Percentiles rank a stretch among this genome's conserved stretches.
Evolutionary conservation across 495 filamentous ascomycete species (phyloP).

Genomic region (Tuber magnatum): DNA sequence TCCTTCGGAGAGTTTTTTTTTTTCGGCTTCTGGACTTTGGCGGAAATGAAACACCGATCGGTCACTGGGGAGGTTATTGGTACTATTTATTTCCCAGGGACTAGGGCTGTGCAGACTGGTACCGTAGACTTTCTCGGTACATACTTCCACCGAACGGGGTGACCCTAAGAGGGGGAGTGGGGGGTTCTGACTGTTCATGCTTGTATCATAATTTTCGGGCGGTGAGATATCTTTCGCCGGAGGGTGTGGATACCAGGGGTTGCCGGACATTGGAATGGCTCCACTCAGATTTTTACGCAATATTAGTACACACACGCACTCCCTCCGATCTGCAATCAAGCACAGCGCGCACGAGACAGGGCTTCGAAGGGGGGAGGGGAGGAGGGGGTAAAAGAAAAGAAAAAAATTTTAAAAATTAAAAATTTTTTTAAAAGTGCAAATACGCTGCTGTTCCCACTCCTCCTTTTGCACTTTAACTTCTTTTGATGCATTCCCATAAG

Average conservation of each 20-base stretch:
- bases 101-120: not conserved
- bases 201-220: not conserved
- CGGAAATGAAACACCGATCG: not conserved
- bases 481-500: not conserved
- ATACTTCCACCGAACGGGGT: not conserved
- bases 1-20: not conserved
- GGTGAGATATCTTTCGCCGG: not conserved
- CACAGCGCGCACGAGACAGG: not conserved
- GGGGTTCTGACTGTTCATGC: not conserved
- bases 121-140: not conserved
- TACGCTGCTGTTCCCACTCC: not conserved
- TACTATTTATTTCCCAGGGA: not conserved
- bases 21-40: not conserved
- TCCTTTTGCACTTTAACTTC: not conserved
- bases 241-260: not conserved
- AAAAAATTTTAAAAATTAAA: no score
- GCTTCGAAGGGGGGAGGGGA: not conserved
- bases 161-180: not conserved
- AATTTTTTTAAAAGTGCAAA: not conserved
- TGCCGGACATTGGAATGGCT: not conserved
- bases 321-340: not conserved
- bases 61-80: not conserved
- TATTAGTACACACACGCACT: not conserved
- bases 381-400: no score
- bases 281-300: not conserved